These are phyloP conservation scores for Calcarisporium arbuscula DNA, from an alignment of 2,329 filamentous ascomycete species.

Conservation along the genomic window DNA sequence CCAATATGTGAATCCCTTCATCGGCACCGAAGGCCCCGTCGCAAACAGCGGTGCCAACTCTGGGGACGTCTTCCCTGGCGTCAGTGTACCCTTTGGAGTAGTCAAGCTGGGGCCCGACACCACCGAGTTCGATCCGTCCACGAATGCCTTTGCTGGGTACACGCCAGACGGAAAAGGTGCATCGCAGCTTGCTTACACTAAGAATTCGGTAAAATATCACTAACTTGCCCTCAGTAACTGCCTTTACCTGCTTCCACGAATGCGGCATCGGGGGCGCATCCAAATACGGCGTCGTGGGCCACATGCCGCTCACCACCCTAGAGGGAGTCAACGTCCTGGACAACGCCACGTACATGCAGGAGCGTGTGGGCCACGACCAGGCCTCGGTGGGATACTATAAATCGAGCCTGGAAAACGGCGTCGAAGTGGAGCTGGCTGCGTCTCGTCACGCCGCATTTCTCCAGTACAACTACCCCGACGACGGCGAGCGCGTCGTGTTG, in stretches of 20 bases:
- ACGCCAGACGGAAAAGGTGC: slow-evolving; percentile 31
- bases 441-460: slow-evolving; percentile 44
- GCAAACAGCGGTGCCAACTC: slow-evolving; percentile 36
- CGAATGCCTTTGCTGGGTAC: slow-evolving; percentile 26
- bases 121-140: slow-evolving; percentile 9
- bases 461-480: slow-evolving; percentile 41
- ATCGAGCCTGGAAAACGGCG: slow-evolving; percentile 41
- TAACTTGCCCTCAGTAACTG: too few species aligned
- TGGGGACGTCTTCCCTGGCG: slow-evolving; percentile 37
- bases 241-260: slow-evolving; percentile 48
- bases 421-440: slow-evolving; percentile 42
- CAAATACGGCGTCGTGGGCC: slow-evolving; percentile 50
- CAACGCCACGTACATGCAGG: slow-evolving; percentile 41
- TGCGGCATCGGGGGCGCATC: slow-evolving; percentile 52
- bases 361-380: slow-evolving; percentile 28
- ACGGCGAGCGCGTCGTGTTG: slow-evolving; percentile 33
- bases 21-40: slow-evolving; percentile 39
- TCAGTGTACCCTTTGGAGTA: slow-evolving; percentile 35
- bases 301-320: slow-evolving; percentile 36
- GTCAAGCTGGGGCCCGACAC: slow-evolving; percentile 39
- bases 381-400: slow-evolving; percentile 49
- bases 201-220: too few species aligned
- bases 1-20: slow-evolving; percentile 40
- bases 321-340: slow-evolving; percentile 40
- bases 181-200: background rate